phyloP scores from a whole-genome alignment of 2,329 filamentous ascomycete species.

The Tothia fuscella region DNA sequence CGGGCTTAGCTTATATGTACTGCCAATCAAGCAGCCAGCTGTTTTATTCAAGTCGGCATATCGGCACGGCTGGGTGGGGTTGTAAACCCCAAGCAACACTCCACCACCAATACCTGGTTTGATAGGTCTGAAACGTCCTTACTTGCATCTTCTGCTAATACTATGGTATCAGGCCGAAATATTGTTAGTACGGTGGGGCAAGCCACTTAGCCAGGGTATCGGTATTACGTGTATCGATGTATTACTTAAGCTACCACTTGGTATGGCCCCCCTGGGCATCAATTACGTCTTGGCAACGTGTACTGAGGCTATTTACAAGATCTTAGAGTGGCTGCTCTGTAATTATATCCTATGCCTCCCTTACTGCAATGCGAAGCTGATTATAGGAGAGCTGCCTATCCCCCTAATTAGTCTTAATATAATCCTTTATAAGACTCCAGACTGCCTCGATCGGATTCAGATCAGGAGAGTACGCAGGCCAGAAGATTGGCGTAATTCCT shows the following conservation, averaged over 20 bases:
- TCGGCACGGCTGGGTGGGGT: too few relatives aligned
- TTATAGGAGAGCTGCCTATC: constrained; percentile 5
- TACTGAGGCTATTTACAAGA: background rate
- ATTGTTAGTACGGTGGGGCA: too few relatives aligned
- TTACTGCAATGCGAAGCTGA: constrained; percentile 6
- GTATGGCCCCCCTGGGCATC: background rate
- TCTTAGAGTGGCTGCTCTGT: background rate
- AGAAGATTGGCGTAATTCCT: background rate
- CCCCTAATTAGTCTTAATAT: constrained; percentile 8
- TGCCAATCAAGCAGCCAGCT: too few relatives aligned
- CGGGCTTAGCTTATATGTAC: too few relatives aligned
- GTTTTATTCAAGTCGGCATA: too few relatives aligned
- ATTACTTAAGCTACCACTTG: background rate
- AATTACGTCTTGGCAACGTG: background rate
- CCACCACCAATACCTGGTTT: too few relatives aligned
- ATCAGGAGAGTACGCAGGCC: background rate
- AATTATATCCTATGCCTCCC: constrained; percentile 9
- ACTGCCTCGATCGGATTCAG: constrained; percentile 6
- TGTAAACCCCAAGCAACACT: too few relatives aligned
- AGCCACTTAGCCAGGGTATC: too few relatives aligned
- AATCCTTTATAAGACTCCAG: constrained; percentile 12
- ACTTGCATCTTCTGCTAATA: too few relatives aligned
- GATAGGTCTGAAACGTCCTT: too few relatives aligned
- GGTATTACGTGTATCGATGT: too few relatives aligned
- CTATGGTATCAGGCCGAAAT: too few relatives aligned